Percentiles rank a stretch among this genome's conserved stretches.
phyloP scores from a whole-genome alignment of 1,139 yeast species.

The Arxiozyma heterogenica region DNA sequence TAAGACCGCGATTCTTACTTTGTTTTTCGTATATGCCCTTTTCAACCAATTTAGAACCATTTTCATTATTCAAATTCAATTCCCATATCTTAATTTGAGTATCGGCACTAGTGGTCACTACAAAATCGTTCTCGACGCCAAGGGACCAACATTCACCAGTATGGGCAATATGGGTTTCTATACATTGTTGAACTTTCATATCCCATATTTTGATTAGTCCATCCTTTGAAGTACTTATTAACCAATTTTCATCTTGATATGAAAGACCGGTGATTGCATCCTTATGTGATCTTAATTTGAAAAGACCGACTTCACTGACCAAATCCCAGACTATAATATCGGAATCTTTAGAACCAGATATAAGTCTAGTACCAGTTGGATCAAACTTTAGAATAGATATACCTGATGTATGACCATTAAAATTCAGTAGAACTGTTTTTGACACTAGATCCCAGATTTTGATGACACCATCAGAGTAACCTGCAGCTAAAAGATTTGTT shows the following conservation, averaged over 20 bases:
- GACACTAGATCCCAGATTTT: slow-evolving; percentile 90
- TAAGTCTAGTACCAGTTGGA: slow-evolving; percentile 68
- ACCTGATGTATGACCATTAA: slow-evolving; percentile 81
- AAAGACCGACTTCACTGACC: slow-evolving; percentile 83
- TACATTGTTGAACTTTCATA: slow-evolving; percentile 74
- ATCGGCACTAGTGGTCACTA: slow-evolving; percentile 69
- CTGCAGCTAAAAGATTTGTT: slow-evolving; percentile 74
- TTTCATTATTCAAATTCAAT: slow-evolving; percentile 50
- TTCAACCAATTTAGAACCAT: slow-evolving; percentile 43
- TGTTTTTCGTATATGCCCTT: slow-evolving; percentile 67
- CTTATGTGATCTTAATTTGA: slow-evolving; percentile 79
- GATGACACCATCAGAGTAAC: slow-evolving; percentile 80
- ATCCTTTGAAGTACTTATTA: slow-evolving; percentile 74
- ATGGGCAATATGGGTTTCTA: slow-evolving; percentile 92
- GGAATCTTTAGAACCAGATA: slow-evolving; percentile 82
- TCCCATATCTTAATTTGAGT: slow-evolving; percentile 81
- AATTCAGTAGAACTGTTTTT: slow-evolving; percentile 63
- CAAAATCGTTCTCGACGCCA: slow-evolving; percentile 39
- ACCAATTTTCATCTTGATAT: slow-evolving; percentile 46
- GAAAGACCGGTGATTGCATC: slow-evolving; percentile 77
- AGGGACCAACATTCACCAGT: slow-evolving; percentile 89
- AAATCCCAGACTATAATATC: slow-evolving; percentile 88
- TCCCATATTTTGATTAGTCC: slow-evolving; percentile 94
- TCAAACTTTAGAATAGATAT: slow-evolving; percentile 65
- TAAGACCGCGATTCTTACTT: slow-evolving; percentile 66